Conservation (phyloP, 2,329 filamentous ascomycete species). For the Didymella pomorum region DNA sequence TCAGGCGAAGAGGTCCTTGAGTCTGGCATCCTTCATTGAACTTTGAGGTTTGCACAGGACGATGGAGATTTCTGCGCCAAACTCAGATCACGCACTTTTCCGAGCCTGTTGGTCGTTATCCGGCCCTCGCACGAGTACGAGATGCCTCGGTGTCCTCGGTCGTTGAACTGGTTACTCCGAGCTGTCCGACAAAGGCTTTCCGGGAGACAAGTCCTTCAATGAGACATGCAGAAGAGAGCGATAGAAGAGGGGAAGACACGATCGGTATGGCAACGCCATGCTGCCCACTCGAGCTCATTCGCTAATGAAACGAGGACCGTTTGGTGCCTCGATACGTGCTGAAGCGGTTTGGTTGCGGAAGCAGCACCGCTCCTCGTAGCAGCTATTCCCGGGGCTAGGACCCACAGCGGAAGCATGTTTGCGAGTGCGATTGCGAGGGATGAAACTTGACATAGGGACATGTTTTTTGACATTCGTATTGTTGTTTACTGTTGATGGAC, state of each 20-base stretch:
- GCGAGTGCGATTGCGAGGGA: background rate
- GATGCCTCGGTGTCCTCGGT: slow-evolving; percentile 11
- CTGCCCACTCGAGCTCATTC: background rate
- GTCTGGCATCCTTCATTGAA: slow-evolving; percentile 15
- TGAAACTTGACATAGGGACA: background rate
- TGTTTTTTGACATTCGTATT: background rate
- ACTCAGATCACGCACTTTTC: slow-evolving; percentile 4
- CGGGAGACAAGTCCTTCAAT: background rate
- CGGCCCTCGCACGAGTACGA: slow-evolving; percentile 9
- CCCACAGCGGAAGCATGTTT: slow-evolving; percentile 16
- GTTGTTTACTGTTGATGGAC: background rate
- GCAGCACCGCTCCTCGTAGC: slow-evolving; percentile 1
- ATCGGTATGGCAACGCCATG: slow-evolving; percentile 4
- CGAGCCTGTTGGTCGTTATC: slow-evolving; percentile 14
- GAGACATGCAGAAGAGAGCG: background rate
- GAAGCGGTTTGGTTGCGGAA: slow-evolving; percentile 7
- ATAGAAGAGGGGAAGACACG: background rate
- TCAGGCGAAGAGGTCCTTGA: slow-evolving; percentile 8
- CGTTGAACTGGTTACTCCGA: background rate
- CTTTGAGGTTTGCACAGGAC: background rate
- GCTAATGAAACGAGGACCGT: slow-evolving; percentile 11
- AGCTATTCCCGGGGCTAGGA: slow-evolving; percentile 12
- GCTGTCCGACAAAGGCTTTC: background rate
- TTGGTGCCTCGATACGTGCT: slow-evolving; percentile 11
- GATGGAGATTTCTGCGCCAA: background rate